phyloP scores from a whole-genome alignment of 83 land plant species.

The Larix sibirica region DNA sequence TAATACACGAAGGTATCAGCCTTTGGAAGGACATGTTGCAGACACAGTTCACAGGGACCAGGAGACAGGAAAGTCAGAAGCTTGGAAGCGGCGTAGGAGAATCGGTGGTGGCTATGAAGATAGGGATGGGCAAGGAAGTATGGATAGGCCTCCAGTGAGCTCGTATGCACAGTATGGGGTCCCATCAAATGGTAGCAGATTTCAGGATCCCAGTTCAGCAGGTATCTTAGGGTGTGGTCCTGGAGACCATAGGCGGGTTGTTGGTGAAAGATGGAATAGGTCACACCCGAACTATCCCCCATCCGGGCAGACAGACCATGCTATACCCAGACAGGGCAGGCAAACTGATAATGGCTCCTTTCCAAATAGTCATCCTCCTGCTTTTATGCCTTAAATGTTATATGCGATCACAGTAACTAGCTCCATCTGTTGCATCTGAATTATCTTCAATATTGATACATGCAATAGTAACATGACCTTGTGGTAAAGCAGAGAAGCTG shows the following conservation, averaged over 20 bases:
- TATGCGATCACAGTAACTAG: background rate
- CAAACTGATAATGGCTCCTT: constrained; percentile 16
- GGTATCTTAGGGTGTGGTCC: constrained; percentile 73
- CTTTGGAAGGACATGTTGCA: constrained; percentile 14
- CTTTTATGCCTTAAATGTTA: background rate
- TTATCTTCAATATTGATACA: background rate
- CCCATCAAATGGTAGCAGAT: constrained; percentile 35
- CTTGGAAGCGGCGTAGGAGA: constrained; percentile 80
- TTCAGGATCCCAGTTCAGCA: constrained; percentile 47
- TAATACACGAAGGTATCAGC: constrained; percentile 24
- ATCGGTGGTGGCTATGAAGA: constrained; percentile 30
- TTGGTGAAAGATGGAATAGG: constrained; percentile 39
- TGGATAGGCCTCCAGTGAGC: constrained; percentile 11
- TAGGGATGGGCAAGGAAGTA: constrained; percentile 8
- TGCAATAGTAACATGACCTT: background rate
- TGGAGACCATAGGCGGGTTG: constrained; percentile 35
- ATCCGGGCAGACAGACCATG: constrained; percentile 17
- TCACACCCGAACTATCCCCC: constrained; percentile 23
- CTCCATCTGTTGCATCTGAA: background rate
- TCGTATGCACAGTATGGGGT: constrained; percentile 21
- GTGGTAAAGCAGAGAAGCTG: background rate
- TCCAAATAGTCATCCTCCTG: constrained; percentile 2
- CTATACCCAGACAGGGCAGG: constrained; percentile 8
- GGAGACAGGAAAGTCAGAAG: constrained; percentile 59
- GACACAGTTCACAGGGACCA: constrained; percentile 39